Conservation (phyloP, 2,329 filamentous ascomycete genomes). For the Lomentospora prolificans region DNA sequence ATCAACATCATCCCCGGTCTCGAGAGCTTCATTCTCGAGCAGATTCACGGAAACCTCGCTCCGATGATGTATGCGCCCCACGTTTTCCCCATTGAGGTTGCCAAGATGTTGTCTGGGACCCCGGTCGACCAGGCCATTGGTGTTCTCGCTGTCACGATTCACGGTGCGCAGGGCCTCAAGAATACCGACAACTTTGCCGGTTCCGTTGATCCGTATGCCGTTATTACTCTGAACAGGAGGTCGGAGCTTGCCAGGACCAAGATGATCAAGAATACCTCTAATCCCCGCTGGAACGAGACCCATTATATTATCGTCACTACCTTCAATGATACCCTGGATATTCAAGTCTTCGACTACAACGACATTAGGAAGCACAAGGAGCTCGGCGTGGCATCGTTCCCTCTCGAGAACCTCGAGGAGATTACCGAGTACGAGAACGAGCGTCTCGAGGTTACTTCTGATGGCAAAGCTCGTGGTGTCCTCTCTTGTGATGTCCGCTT, state of each 20-base stretch:
- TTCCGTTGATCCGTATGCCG: conserved; percentile 81
- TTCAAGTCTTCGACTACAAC: conserved; percentile 86
- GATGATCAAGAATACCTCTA: conserved; percentile 71
- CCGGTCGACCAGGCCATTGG: conserved; percentile 93
- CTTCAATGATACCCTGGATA: conserved; percentile 75
- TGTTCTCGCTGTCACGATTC: conserved; percentile 82
- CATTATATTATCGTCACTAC: conserved; percentile 92
- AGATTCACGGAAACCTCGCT: conserved; percentile 85
- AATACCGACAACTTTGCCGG: conserved; percentile 91
- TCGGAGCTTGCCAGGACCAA: conserved; percentile 80
- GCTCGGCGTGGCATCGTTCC: conserved; percentile 72
- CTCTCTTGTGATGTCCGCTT: conserved; percentile 79
- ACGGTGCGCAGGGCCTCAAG: conserved; percentile 86
- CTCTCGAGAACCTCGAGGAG: conserved; percentile 71
- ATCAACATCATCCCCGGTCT: conserved; percentile 98
- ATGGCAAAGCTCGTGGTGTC: conserved; percentile 74
- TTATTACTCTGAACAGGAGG: conserved; percentile 75
- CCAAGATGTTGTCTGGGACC: conserved; percentile 93
- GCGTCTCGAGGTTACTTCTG: conserved; percentile 71
- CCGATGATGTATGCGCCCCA: conserved; percentile 99
- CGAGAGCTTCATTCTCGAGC: conserved; percentile 87
- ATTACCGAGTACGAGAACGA: conserved; percentile 73
- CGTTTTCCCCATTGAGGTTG: conserved; percentile 95
- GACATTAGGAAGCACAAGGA: conserved; percentile 96
- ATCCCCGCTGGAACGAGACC: conserved; percentile 93